These are phyloP conservation scores for Plectosphaerella sp. DNA, from an alignment of 2,329 filamentous ascomycete genomes.

Conservation along the genomic window DNA sequence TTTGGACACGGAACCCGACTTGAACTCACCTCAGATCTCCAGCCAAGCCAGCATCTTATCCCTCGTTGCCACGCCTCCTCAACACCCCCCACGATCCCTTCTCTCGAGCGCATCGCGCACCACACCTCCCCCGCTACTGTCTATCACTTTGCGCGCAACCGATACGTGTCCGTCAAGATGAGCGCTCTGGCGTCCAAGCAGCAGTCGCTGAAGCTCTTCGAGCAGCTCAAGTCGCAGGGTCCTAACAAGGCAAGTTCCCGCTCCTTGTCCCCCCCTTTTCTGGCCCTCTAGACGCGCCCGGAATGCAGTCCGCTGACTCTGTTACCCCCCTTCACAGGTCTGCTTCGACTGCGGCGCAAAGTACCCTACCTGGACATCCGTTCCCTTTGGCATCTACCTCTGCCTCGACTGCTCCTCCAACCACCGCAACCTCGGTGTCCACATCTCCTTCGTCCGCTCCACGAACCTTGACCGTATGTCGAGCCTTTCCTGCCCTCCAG, in stretches of 20 bases:
- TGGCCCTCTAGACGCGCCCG: constrained; percentile 6
- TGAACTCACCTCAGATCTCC: constrained; percentile 2
- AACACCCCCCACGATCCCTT: constrained; percentile 8
- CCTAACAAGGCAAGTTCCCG: constrained; percentile 76
- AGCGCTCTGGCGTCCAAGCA: constrained; percentile 77
- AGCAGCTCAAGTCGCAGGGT: constrained; percentile 90
- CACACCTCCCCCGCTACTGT: neutral
- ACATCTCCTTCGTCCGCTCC: constrained; percentile 98
- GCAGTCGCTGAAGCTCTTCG: constrained; percentile 95
- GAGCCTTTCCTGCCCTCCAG: constrained; percentile 1
- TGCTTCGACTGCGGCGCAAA: constrained; percentile 98
- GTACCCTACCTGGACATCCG: constrained; percentile 97
- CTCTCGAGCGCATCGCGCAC: neutral
- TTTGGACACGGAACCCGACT: constrained; percentile 13
- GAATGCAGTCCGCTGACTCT: no score
- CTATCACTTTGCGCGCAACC: no score
- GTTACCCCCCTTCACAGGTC: constrained; percentile 50
- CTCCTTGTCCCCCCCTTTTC: neutral
- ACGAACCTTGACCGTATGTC: constrained; percentile 95
- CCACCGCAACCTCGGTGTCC: constrained; percentile 94
- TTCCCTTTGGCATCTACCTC: constrained; percentile 94
- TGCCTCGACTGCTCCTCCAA: constrained; percentile 97
- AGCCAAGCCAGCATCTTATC: neutral
- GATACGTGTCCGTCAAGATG: constrained; percentile 41
- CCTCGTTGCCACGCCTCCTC: constrained; percentile 2